Evolutionary conservation across 75 land plant genomes (phyloP), one percentile per base, ranked within the genome.

Genomic region (Pinus albicaulis): DNA sequence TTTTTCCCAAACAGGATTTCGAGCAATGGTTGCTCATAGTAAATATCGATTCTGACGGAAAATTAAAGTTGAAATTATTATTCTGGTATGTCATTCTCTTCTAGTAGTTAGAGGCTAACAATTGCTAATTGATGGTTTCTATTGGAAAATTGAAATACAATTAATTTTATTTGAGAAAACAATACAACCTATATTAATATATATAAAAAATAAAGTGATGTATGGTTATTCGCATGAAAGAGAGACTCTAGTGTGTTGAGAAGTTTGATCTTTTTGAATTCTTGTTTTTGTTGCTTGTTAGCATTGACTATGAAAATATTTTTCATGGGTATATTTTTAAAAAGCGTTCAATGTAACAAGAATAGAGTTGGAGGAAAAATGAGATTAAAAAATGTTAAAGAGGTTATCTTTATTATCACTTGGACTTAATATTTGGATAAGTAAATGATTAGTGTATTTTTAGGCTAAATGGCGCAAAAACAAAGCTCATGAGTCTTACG

Each of bases 1-100:
- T 38, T 76, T 87, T 26, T 78, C 93, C 28, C 96, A 95, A 77
- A 89, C 93, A 73, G 91, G 91, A 14, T 56, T 88, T n/a, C 86
- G 92, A 23, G 94, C 92, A 56, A 89, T 89, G 92, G 81, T 87
- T n/a, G 96, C 94, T 19, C 85, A 89, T 16, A 91, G 88, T 74
- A 92, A 91, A 20, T 93, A 74, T 76, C 83, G 91, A 38, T 79
- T 84, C 31, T 80, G 86, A 61, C 82, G 86, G 77, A 84, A 80
- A 85, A 88, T 92, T 11, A 90, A 87, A 72, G 94, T 92, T 56
- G 84, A 94, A 64, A 90, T 73, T 19, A 78, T 85, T 23, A 84
- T 93, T 68, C 99, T 91, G 94, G 99, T 91, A 58, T 68, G 61
- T 7, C 52, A 76, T 57, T 26, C 7, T 66, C 19, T 19, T 7